phyloP scores from a whole-genome alignment of 1,284 basidiomycete genomes.

The Ceratobasidium sp. region DNA sequence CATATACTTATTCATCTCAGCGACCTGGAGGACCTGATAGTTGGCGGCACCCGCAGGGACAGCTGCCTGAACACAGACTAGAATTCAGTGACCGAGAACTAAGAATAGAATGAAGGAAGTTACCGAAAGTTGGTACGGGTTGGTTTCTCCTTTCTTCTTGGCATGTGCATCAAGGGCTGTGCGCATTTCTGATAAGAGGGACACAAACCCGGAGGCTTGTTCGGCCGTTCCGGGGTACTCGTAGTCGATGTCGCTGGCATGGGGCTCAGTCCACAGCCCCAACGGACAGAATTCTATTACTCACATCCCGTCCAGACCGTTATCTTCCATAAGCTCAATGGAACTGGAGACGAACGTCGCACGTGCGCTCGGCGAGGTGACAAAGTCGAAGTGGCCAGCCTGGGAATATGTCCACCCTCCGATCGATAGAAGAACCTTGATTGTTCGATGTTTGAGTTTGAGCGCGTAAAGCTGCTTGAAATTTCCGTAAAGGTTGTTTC shows the following conservation, averaged over 20 bases:
- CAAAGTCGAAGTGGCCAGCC: constrained; percentile 35
- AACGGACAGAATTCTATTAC: constrained; percentile 39
- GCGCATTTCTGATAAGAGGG: constrained; percentile 33
- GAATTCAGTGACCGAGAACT: not conserved
- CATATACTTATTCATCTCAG: constrained; percentile 56
- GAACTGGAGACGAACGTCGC: constrained; percentile 54
- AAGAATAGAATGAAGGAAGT: not conserved
- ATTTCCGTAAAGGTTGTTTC: constrained; percentile 65
- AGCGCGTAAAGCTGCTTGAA: constrained; percentile 80
- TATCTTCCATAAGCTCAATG: constrained; percentile 58
- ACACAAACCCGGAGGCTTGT: constrained; percentile 14
- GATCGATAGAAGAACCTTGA: constrained; percentile 53
- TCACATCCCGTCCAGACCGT: constrained; percentile 58
- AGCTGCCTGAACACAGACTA: constrained; percentile 44
- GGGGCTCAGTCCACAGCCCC: not conserved
- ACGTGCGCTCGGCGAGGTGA: constrained; percentile 47
- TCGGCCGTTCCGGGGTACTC: constrained; percentile 36
- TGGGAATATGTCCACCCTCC: constrained; percentile 45
- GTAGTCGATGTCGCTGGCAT: constrained; percentile 46
- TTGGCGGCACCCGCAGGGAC: constrained; percentile 57
- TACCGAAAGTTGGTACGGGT: constrained; percentile 37
- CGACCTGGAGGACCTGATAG: constrained; percentile 52
- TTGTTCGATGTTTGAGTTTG: constrained; percentile 75
- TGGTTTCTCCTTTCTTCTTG: constrained; percentile 30
- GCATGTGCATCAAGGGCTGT: constrained; percentile 13